Evolutionary conservation across 1,284 basidiomycete genomes (phyloP), one percentile per base, ranked within the genome.

Genomic region (Psilocybe mexicana): DNA sequence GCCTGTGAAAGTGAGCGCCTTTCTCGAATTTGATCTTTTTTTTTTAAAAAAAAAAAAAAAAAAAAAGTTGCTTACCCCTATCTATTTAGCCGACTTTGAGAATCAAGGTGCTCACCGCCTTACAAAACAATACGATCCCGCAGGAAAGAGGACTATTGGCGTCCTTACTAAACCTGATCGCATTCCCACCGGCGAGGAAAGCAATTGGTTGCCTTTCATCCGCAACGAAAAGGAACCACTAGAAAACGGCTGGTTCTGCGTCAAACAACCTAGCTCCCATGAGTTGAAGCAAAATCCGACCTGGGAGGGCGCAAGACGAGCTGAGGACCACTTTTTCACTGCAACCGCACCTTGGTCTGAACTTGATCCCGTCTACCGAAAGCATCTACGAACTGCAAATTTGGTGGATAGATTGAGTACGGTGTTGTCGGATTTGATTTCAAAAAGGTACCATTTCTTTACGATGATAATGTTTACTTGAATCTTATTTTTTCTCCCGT

Each of bases 91-190:
- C 61, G 89, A 92, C 55, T 86, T 86, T 12, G 85, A 90, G 61
- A 91, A 89, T 47, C 88, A 92, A 69, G 84, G 81, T 0, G 88
- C 87, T 0, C 80, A 85, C 52, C 69, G 76, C 26, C 72, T 91
- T 0, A 82, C 87, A 0, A 84, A 81, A 54, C 54, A 74, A 5
- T 70, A 80, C 44, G 88, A 91, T 65, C 80, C 80, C 0, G 69
- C 79, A 0, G 87, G 88, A 0, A 76, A 57, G 33, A 52, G 60
- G 10, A 63, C 62, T 2, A 63, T 63, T 14, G 59, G 89, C 55
- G 90, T 92, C 14, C 76, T 92, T n/a, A 93, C 90, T 0, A 93
- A 92, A 66, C 87, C 89, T 0, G 90, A 93, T 65, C 82, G 84
- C 6, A 88, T 92, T 48, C 82, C 81, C 0, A 11, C 63, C 0